Percentiles rank a stretch among this genome's conserved stretches.
Conservation (phyloP, 2,329 filamentous ascomycete genomes). For the Metarhizium anisopliae region DNA sequence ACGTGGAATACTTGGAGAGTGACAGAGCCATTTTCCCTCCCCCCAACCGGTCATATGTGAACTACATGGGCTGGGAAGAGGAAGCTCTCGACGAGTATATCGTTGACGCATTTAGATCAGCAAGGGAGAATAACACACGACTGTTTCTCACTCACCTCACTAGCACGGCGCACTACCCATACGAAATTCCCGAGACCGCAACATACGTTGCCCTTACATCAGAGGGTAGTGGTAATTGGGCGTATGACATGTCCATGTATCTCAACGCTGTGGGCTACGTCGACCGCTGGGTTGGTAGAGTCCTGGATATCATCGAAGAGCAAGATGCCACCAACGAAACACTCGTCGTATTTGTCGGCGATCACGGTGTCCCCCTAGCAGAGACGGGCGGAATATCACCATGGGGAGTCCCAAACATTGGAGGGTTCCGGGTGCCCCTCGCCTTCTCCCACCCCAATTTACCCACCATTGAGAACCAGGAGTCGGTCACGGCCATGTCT, state of each 20-base stretch:
- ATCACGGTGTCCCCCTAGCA: no score
- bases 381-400: no score
- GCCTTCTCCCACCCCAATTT: no score
- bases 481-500: no score
- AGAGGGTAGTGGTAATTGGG: conserved; percentile 1
- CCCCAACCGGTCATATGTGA: conserved; percentile 18
- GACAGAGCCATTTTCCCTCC: conserved; percentile 18
- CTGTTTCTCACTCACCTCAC: conserved; percentile 27
- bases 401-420: no score
- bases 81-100: conserved; percentile 22
- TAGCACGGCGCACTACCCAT: conserved; percentile 26
- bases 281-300: conserved; percentile 22
- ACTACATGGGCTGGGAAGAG: conserved; percentile 25
- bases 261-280: conserved; percentile 22
- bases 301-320: conserved; percentile 21
- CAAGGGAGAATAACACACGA: conserved; percentile 20
- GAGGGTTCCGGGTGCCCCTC: no score
- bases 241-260: conserved; percentile 18
- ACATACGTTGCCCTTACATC: conserved; percentile 16
- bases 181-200: conserved; percentile 19
- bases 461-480: no score
- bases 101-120: conserved; percentile 18
- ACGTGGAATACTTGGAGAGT: conserved; percentile 20
- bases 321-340: no score
- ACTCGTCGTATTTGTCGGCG: no score